These are phyloP conservation scores for Talaromyces sp. DNA, from an alignment of 2,329 filamentous ascomycete species.

Conservation along the genomic window DNA sequence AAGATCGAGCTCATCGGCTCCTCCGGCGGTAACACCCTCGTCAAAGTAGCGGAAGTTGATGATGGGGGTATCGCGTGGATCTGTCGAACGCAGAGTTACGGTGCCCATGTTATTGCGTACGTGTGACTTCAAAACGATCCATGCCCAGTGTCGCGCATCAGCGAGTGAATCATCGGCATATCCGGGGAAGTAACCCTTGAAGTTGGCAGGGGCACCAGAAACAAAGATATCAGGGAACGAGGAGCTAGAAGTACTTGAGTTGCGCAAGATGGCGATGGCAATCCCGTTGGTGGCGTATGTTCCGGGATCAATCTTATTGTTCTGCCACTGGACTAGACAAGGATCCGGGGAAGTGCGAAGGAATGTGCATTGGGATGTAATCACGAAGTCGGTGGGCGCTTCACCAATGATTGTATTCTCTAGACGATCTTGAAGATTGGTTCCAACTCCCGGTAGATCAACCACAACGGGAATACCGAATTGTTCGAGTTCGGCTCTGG, in stretches of 20 bases:
- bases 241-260: conserved; percentile 37
- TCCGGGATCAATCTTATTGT: conserved; percentile 40
- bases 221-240: conserved; percentile 56
- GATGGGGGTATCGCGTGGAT: conserved; percentile 63
- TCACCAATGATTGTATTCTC: conserved; percentile 44
- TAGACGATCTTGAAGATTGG: conserved; percentile 49
- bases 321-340: conserved; percentile 47
- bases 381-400: conserved; percentile 34
- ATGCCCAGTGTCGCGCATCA: conserved; percentile 45
- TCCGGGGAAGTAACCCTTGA: conserved; percentile 52
- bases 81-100: conserved; percentile 59
- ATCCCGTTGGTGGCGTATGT: conserved; percentile 54
- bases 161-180: conserved; percentile 45
- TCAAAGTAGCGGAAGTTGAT: conserved; percentile 63
- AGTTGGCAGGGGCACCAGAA: conserved; percentile 57
- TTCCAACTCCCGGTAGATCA: conserved; percentile 28
- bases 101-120: conserved; percentile 62
- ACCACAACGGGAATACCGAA: conserved; percentile 27
- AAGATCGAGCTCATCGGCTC: conserved; percentile 51
- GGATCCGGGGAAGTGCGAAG: conserved; percentile 35
- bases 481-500: conserved; percentile 30
- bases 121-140: conserved; percentile 59
- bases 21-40: conserved; percentile 37
- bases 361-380: conserved; percentile 35
- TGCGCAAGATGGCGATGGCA: conserved; percentile 49